A percentile compares a stretch with the other conserved stretches of the same genome.
Evolutionary conservation across 2,329 filamentous ascomycete genomes (phyloP).

Genomic region (Canariomyces notabilis): DNA sequence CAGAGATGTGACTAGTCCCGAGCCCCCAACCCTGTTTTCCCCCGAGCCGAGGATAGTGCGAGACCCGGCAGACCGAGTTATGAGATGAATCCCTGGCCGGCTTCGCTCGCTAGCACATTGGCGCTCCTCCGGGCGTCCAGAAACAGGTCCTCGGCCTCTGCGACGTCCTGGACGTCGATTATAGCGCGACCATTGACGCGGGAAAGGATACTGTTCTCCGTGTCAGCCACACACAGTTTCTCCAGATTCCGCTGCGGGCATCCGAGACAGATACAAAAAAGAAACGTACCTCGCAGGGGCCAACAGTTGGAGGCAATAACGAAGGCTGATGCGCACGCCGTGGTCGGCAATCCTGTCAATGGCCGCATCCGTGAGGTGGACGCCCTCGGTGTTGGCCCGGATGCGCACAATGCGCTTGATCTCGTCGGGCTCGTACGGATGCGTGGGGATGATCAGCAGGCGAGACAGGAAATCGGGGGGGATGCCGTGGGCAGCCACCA

Average conservation of each 20-base stretch:
- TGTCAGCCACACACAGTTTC: conserved; percentile 8
- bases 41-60: neutral
- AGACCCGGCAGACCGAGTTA: conserved; percentile 34
- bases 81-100: conserved; percentile 59
- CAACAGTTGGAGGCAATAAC: conserved; percentile 89
- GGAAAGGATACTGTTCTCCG: conserved; percentile 66
- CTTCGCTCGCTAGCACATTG: conserved; percentile 58
- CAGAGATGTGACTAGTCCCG: conserved; percentile 28
- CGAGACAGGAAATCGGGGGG: conserved; percentile 90
- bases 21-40: conserved; percentile 6
- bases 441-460: conserved; percentile 92
- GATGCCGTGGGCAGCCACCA: conserved; percentile 86
- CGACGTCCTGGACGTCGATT: conserved; percentile 72
- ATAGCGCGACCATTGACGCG: conserved; percentile 73
- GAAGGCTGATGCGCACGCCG: conserved; percentile 81
- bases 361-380: conserved; percentile 74
- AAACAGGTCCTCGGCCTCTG: conserved; percentile 79
- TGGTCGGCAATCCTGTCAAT: conserved; percentile 82
- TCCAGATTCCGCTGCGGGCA: conserved; percentile 11
- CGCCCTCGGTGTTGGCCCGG: conserved; percentile 74
- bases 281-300: conserved; percentile 67
- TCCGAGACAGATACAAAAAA: conserved; percentile 19
- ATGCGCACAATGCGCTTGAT: conserved; percentile 89
- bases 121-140: conserved; percentile 77
- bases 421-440: conserved; percentile 80